Conservation (phyloP, 2,329 filamentous ascomycete species). For the Escovopsis sp. region DNA sequence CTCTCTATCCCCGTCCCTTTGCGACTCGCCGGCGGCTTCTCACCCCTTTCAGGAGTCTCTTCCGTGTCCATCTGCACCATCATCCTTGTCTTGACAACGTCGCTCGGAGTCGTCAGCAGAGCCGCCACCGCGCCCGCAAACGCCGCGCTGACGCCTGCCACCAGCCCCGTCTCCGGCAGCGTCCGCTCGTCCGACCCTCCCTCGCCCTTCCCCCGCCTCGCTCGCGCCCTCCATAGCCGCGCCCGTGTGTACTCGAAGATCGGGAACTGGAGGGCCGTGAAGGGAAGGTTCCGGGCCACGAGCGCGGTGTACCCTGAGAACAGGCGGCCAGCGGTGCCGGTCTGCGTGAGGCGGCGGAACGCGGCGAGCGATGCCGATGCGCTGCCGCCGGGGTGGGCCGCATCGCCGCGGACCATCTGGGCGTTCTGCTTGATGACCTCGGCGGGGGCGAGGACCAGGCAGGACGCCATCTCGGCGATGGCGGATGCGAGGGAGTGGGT, state of each 20-base stretch:
- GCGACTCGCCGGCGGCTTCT: constrained; percentile 11
- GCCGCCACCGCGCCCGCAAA: constrained; percentile 61
- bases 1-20: constrained; percentile 12
- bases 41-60: constrained; percentile 4
- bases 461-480: constrained; percentile 69
- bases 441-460: constrained; percentile 72
- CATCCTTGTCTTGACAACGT: constrained; percentile 80
- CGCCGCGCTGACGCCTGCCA: constrained; percentile 63
- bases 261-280: constrained; percentile 79
- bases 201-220: constrained; percentile 5
- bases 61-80: constrained; percentile 51
- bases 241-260: constrained; percentile 61
- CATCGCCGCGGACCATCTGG: constrained; percentile 50
- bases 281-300: constrained; percentile 69
- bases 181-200: constrained; percentile 10
- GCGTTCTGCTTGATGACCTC: constrained; percentile 92
- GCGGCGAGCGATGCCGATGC: constrained; percentile 32
- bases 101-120: constrained; percentile 72
- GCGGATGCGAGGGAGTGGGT: constrained; percentile 63
- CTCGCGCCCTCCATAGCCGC: constrained; percentile 26
- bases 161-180: constrained; percentile 50
- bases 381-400: constrained; percentile 7
- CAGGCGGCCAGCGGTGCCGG: constrained; percentile 42
- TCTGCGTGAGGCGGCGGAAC: constrained; percentile 34
- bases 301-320: constrained; percentile 66